Evolutionary conservation across 140 eudicot genomes (phyloP).

Genomic region (Ambrosia hybrid): DNA sequence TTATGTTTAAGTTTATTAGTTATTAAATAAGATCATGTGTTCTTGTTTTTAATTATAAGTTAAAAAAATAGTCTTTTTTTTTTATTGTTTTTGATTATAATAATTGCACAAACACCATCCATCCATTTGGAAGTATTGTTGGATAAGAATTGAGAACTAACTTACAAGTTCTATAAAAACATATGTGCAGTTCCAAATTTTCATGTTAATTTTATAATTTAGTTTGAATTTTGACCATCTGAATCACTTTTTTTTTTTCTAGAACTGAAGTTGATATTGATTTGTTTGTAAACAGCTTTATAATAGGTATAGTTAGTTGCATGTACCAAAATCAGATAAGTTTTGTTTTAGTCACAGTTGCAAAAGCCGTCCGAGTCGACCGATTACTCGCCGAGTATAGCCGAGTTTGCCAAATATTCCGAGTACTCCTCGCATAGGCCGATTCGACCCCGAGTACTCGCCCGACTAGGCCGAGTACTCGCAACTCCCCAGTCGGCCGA

Average conservation of each 20-base stretch:
- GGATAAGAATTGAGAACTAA: background rate
- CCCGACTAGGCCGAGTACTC: too few species aligned
- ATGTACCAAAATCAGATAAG: background rate
- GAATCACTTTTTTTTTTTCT: background rate
- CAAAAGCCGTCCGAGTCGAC: too few species aligned
- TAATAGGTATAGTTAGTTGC: background rate
- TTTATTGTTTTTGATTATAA: background rate
- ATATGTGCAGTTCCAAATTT: background rate
- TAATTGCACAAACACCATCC: background rate
- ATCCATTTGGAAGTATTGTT: constrained; percentile 8
- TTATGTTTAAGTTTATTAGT: background rate
- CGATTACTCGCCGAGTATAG: too few species aligned
- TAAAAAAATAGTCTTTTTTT: background rate
- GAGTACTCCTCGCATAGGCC: too few species aligned
- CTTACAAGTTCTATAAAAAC: constrained; percentile 9
- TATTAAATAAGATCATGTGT: background rate
- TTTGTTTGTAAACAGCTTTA: background rate
- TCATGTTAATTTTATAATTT: background rate
- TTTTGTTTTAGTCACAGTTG: background rate
- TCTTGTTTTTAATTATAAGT: background rate
- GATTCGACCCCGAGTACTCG: too few species aligned
- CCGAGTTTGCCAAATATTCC: too few species aligned
- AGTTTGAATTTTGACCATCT: background rate
- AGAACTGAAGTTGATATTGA: background rate
- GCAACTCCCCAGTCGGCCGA: too few species aligned